phyloP scores from a whole-genome alignment of 176 grass and related monocot genomes.

The Musa beccarii region DNA sequence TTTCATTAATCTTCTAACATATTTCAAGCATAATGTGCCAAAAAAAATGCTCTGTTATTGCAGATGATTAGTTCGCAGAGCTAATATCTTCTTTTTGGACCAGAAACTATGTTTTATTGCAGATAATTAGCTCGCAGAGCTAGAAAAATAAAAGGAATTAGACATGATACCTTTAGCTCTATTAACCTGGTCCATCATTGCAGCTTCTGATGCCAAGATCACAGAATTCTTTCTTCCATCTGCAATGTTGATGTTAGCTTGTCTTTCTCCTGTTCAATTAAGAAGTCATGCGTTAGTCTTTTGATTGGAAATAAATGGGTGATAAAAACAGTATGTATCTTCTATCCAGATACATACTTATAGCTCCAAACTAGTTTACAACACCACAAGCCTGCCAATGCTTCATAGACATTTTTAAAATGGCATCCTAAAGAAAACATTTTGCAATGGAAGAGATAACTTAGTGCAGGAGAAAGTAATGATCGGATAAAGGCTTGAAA shows the following conservation, averaged over 20 bases:
- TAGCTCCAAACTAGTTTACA: background rate
- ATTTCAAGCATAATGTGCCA: no score
- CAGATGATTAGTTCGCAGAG: background rate
- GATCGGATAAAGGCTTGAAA: background rate
- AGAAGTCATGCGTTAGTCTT: background rate
- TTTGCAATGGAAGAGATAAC: background rate
- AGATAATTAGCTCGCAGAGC: background rate
- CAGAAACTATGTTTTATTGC: background rate
- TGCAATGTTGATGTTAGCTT: slow-evolving; percentile 47
- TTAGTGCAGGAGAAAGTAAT: background rate
- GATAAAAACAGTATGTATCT: no score
- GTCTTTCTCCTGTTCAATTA: slow-evolving; percentile 42
- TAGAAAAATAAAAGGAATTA: background rate
- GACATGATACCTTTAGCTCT: slow-evolving; percentile 72
- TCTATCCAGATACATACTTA: background rate
- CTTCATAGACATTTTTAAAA: background rate
- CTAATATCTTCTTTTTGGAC: background rate
- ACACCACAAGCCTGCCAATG: background rate
- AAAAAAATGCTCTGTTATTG: background rate
- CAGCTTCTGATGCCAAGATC: slow-evolving; percentile 48
- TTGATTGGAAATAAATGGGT: no score
- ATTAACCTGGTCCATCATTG: slow-evolving; percentile 81
- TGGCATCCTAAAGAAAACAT: background rate
- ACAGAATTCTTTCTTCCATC: slow-evolving; percentile 47
- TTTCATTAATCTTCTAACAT: no score